These are phyloP conservation scores for Lomentospora prolificans DNA, from an alignment of 2,329 filamentous ascomycete species.

Conservation along the genomic window DNA sequence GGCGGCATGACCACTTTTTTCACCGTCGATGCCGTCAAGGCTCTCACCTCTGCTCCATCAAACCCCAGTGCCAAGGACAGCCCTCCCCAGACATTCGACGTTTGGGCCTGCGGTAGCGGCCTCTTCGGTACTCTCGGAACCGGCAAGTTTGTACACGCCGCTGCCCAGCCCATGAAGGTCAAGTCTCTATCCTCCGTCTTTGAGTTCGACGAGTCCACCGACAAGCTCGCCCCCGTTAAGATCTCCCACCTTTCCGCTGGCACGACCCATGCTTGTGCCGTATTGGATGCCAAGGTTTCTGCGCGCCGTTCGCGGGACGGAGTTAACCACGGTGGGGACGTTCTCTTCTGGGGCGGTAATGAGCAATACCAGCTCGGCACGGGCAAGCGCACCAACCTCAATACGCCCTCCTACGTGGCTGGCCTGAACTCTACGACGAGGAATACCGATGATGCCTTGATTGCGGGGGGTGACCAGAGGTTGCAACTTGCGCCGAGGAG, in stretches of 20 bases:
- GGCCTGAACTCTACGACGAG: conserved; percentile 53
- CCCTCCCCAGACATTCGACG: conserved; percentile 53
- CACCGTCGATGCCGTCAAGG: conserved; percentile 63
- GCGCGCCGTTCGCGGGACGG: conserved; percentile 41
- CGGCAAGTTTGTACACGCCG: conserved; percentile 82
- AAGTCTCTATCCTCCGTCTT: conserved; percentile 73
- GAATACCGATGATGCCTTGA: conserved; percentile 23
- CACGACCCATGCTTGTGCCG: conserved; percentile 67
- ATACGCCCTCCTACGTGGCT: conserved; percentile 66
- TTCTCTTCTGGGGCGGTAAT: conserved; percentile 91
- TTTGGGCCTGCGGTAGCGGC: conserved; percentile 80
- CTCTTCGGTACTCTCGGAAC: conserved; percentile 77
- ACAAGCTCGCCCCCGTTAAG: conserved; percentile 65
- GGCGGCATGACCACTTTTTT: conserved; percentile 85
- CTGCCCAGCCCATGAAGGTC: conserved; percentile 67
- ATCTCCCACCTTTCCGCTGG: conserved; percentile 66
- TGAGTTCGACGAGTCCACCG: conserved; percentile 72
- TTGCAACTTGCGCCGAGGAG: conserved; percentile 72
- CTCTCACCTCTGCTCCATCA: conserved; percentile 21
- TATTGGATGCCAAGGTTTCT: conserved; percentile 63
- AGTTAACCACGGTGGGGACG: conserved; percentile 80
- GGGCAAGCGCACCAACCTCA: conserved; percentile 74
- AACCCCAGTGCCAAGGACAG: not conserved
- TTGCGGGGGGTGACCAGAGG: conserved; percentile 56
- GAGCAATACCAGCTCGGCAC: conserved; percentile 90